phyloP scores from a whole-genome alignment of 139 green algal genomes.

The Chlorella sp. region DNA sequence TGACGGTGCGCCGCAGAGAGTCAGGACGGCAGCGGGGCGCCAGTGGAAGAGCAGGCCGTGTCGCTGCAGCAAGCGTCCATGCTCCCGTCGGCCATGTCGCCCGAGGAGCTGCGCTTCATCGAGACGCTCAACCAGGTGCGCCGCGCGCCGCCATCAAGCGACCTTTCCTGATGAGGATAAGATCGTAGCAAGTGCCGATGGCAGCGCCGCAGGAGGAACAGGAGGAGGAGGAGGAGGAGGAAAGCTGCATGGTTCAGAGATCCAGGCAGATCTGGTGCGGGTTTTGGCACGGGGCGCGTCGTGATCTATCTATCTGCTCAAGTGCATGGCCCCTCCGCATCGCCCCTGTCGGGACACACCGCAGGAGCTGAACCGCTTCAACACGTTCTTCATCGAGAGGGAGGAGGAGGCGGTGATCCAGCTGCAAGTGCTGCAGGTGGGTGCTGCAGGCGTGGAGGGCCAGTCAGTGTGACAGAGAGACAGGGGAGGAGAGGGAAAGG shows the following conservation, averaged over 20 bases:
- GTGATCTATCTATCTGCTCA: background rate
- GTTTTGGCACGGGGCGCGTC: background rate
- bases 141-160: too few relatives aligned
- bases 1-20: too few relatives aligned
- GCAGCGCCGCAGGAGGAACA: too few relatives aligned
- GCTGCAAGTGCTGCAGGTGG: slow-evolving; percentile 36
- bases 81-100: too few relatives aligned
- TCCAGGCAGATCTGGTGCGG: background rate
- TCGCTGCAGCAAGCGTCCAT: too few relatives aligned
- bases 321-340: background rate
- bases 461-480: background rate
- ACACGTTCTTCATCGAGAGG: slow-evolving; percentile 68
- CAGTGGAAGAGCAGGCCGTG: too few relatives aligned
- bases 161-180: background rate
- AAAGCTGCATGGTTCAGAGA: background rate
- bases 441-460: slow-evolving; percentile 1
- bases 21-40: too few relatives aligned
- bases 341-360: background rate
- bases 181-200: too few relatives aligned
- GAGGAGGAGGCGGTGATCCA: slow-evolving; percentile 79
- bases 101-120: background rate
- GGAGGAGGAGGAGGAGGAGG: too few relatives aligned
- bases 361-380: slow-evolving; percentile 57
- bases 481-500: background rate
- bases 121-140: background rate